Conservation (phyloP, 1,284 basidiomycete genomes). For the Pseudozyma hubeiensis region DNA sequence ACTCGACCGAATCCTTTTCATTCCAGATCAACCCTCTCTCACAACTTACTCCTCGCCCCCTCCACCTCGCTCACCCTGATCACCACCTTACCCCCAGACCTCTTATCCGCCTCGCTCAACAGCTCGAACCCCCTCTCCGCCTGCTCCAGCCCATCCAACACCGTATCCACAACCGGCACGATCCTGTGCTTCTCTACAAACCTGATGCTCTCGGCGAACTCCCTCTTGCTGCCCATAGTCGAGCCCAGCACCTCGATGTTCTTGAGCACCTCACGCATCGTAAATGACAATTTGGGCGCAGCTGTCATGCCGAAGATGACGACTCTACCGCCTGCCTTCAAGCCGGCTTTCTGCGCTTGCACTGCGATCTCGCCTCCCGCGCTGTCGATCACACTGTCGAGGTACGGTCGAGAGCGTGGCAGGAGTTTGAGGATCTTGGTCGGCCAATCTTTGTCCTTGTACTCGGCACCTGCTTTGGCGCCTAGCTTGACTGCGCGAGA, state of each 20-base stretch:
- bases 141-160: constrained; percentile 77
- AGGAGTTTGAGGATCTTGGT: constrained; percentile 73
- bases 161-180: constrained; percentile 79
- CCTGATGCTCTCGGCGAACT: constrained; percentile 78
- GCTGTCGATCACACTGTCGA: constrained; percentile 83
- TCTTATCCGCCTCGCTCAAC: constrained; percentile 59
- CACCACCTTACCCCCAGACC: constrained; percentile 64
- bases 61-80: constrained; percentile 28
- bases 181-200: constrained; percentile 79
- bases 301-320: constrained; percentile 78
- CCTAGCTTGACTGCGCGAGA: constrained; percentile 77
- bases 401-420: constrained; percentile 70
- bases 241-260: constrained; percentile 79
- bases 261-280: constrained; percentile 83
- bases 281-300: constrained; percentile 74
- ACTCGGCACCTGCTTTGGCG: constrained; percentile 81
- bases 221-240: constrained; percentile 84
- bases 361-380: constrained; percentile 81
- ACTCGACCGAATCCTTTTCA: neutral
- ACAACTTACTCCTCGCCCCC: constrained; percentile 32
- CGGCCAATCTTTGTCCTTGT: constrained; percentile 80
- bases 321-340: constrained; percentile 80
- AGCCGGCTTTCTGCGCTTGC: constrained; percentile 73
- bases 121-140: constrained; percentile 78
- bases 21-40: neutral